These are phyloP conservation scores for Cyamopsis tetragonoloba DNA, from an alignment of 306 rosid species.

Conservation along the genomic window DNA sequence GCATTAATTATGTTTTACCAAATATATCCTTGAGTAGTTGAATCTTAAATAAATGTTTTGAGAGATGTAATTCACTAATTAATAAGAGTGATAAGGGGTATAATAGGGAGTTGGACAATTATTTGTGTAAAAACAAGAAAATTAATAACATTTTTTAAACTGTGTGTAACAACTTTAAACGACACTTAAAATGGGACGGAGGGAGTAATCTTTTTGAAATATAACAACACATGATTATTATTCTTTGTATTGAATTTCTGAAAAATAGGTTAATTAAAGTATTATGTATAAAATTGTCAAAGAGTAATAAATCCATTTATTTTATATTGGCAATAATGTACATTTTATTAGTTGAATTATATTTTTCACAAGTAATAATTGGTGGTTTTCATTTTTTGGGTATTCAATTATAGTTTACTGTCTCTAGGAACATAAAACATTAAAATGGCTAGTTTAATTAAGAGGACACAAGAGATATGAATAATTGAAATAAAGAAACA, in stretches of 20 bases:
- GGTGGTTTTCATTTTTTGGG: not conserved
- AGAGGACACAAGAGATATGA: not conserved
- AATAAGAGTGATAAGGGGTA: too few species aligned
- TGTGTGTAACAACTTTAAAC: too few species aligned
- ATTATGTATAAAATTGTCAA: not conserved
- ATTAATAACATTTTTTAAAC: too few species aligned
- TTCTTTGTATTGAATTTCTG: not conserved
- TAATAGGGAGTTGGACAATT: too few species aligned
- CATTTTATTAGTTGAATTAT: not conserved
- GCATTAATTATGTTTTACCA: too few species aligned
- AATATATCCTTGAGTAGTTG: too few species aligned
- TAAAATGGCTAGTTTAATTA: not conserved
- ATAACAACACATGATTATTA: not conserved
- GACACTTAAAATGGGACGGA: too few species aligned
- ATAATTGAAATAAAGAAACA: not conserved
- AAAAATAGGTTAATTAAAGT: not conserved
- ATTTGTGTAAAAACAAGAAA: too few species aligned
- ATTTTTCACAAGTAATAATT: not conserved
- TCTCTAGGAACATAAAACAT: not conserved
- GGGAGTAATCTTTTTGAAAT: too few species aligned
- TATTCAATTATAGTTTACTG: not conserved
- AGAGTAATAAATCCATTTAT: not conserved
- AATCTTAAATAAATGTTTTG: too few species aligned
- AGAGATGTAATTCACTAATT: too few species aligned
- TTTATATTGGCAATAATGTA: not conserved